phyloP scores from a whole-genome alignment of 176 grass and related monocot species.

The Aegilops tauschii region DNA sequence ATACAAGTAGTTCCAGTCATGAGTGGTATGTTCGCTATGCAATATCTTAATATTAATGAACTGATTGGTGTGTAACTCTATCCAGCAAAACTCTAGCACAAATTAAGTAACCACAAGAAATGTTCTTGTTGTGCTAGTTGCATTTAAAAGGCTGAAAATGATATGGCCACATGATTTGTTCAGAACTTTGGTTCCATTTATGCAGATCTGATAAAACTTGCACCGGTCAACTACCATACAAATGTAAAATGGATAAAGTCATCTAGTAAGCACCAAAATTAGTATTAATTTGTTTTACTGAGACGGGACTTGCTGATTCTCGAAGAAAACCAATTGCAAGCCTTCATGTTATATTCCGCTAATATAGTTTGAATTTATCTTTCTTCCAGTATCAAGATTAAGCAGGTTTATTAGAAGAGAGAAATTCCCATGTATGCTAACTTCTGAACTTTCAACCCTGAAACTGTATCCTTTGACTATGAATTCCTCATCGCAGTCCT shows the following conservation, averaged over 20 bases:
- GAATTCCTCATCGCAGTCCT: background rate
- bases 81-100: no score
- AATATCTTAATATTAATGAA: no score
- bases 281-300: background rate
- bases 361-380: background rate
- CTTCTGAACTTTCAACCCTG: background rate
- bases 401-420: background rate
- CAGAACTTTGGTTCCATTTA: background rate
- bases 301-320: background rate
- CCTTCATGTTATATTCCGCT: background rate
- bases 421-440: background rate
- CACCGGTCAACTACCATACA: background rate
- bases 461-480: background rate
- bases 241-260: background rate
- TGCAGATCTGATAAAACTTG: background rate
- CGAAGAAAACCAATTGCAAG: background rate
- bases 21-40: no score
- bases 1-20: no score
- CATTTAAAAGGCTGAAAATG: background rate
- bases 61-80: no score
- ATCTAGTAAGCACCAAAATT: background rate
- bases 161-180: background rate
- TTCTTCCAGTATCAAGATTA: background rate
- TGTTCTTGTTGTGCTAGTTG: background rate
- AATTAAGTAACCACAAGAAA: background rate